Conservation (phyloP, 352 stramenopile species). For the Phytophthora pseudosyringae region DNA sequence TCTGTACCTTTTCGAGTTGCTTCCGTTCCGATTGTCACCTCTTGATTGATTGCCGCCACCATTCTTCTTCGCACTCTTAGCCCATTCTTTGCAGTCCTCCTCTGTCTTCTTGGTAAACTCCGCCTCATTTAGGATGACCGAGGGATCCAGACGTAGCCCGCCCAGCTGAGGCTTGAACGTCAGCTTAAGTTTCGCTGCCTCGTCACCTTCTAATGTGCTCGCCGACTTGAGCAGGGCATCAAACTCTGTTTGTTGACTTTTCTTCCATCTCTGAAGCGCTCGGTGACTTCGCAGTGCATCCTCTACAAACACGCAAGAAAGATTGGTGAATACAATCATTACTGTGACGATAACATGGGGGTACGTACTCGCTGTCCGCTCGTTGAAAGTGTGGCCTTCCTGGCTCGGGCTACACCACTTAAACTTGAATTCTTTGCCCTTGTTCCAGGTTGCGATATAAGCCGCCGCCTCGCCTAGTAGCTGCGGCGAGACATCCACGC, state of each 20-base stretch:
- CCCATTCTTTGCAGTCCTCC: slow-evolving; percentile 67
- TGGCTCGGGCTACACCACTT: slow-evolving; percentile 69
- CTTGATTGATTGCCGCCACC: slow-evolving; percentile 20
- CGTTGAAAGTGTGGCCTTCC: slow-evolving; percentile 62
- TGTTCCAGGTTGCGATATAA: slow-evolving; percentile 79
- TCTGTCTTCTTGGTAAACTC: slow-evolving; percentile 75
- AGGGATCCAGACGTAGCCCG: slow-evolving; percentile 70
- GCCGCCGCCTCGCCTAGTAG: slow-evolving; percentile 76
- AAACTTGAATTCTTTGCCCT: slow-evolving; percentile 81
- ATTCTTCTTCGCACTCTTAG: slow-evolving; percentile 34
- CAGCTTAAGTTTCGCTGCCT: slow-evolving; percentile 46
- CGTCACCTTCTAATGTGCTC: slow-evolving; percentile 31
- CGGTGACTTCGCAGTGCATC: slow-evolving; percentile 70
- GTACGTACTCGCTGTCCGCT: slow-evolving; percentile 72
- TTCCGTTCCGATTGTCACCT: slow-evolving; percentile 19
- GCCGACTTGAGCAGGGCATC: slow-evolving; percentile 52
- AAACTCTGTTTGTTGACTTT: slow-evolving; percentile 65
- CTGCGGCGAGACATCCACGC: slow-evolving; percentile 54
- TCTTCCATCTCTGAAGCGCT: slow-evolving; percentile 70
- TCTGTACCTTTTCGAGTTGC: slow-evolving; percentile 23
- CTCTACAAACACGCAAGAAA: slow-evolving; percentile 39
- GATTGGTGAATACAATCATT: neutral
- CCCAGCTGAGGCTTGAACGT: slow-evolving; percentile 65
- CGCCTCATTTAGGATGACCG: slow-evolving; percentile 54
- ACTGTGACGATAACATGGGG: neutral